Percentiles rank a stretch among this genome's conserved stretches.
These are phyloP conservation scores for Botrytis porri DNA, from an alignment of 2,329 filamentous ascomycete genomes.

Conservation along the genomic window DNA sequence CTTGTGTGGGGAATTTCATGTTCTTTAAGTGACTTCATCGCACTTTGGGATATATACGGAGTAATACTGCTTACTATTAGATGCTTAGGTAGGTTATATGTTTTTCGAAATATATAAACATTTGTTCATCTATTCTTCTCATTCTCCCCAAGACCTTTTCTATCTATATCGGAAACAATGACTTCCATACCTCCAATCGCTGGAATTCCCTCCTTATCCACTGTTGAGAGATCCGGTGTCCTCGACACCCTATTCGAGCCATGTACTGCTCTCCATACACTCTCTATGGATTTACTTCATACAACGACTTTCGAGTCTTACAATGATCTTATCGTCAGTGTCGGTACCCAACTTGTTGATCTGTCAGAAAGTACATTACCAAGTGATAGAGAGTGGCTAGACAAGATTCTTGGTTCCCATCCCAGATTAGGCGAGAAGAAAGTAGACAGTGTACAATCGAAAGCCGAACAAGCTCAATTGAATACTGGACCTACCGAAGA, in stretches of 20 bases:
- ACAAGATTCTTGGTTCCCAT: conserved; percentile 75
- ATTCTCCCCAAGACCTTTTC: neutral
- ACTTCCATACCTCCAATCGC: conserved; percentile 54
- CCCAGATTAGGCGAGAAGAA: conserved; percentile 79
- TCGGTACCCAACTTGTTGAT: conserved; percentile 60
- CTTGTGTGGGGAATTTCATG: conserved; percentile 7
- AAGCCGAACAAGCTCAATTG: conserved; percentile 77
- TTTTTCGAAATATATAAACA: neutral
- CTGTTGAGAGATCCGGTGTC: conserved; percentile 52
- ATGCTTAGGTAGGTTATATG: neutral
- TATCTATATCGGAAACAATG: neutral
- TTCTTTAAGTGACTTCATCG: conserved; percentile 3
- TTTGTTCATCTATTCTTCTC: neutral
- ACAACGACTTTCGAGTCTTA: conserved; percentile 64
- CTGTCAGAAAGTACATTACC: conserved; percentile 52
- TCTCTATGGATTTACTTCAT: conserved; percentile 66
- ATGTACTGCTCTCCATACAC: conserved; percentile 67
- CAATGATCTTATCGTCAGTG: conserved; percentile 61
- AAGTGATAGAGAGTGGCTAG: conserved; percentile 55
- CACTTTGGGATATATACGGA: neutral
- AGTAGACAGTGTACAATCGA: conserved; percentile 76
- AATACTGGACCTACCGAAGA: conserved; percentile 57
- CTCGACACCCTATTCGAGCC: conserved; percentile 86
- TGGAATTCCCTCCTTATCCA: conserved; percentile 54
- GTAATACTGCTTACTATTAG: neutral